Conservation (phyloP, 2,329 filamentous ascomycete species). For the Talaromyces sp. region DNA sequence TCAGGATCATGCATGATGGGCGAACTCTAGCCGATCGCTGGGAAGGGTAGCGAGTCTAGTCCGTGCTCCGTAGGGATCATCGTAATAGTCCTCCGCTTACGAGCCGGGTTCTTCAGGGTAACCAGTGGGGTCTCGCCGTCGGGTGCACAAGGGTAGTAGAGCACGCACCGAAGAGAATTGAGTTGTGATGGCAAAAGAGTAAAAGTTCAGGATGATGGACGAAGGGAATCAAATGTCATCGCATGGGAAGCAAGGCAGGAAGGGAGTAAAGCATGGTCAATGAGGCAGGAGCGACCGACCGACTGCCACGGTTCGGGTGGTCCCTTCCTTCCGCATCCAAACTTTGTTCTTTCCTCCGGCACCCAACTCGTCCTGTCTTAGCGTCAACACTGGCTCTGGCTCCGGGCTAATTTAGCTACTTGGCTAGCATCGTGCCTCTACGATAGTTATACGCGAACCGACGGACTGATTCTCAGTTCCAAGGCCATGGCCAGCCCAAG, state of each 20-base stretch:
- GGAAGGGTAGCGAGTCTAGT: neutral
- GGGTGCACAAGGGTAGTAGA: neutral
- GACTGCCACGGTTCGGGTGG: neutral
- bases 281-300: neutral
- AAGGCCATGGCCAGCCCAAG: neutral
- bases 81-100: neutral
- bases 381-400: neutral
- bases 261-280: neutral
- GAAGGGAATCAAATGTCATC: neutral
- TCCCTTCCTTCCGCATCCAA: neutral
- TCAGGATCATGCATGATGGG: neutral
- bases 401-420: too few species aligned
- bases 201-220: neutral
- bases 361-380: neutral
- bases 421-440: too few species aligned
- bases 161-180: neutral
- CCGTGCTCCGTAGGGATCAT: neutral
- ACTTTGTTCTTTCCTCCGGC: neutral
- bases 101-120: neutral
- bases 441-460: neutral
- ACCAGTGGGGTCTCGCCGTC: neutral
- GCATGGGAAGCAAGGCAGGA: neutral
- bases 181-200: neutral
- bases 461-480: neutral
- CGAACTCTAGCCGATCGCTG: neutral